phyloP scores from a whole-genome alignment of 345 rosid genomes.

The Adansonia digitata region DNA sequence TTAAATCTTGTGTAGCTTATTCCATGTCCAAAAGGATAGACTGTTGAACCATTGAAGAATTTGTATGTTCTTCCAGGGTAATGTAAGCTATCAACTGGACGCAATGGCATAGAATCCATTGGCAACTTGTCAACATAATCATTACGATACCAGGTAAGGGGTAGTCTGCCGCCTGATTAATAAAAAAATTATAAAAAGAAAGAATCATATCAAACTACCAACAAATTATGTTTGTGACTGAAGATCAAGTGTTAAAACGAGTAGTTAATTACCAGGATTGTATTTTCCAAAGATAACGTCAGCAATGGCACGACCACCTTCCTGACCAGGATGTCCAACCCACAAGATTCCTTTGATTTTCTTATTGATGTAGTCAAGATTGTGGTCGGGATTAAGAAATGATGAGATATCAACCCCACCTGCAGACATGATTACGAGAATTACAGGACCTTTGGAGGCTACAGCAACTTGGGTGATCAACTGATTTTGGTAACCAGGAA shows the following conservation, averaged over 20 bases:
- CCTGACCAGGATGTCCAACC: conserved; percentile 71
- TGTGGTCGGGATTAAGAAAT: no score
- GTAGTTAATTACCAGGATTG: conserved; percentile 18
- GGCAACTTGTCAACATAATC: conserved; percentile 28
- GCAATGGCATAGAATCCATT: conserved; percentile 39
- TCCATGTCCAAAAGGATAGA: conserved; percentile 44
- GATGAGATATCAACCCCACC: conserved; percentile 38
- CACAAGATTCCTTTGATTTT: conserved; percentile 38
- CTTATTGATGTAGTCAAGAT: no score
- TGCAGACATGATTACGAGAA: conserved; percentile 57
- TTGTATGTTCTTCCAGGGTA: conserved; percentile 48
- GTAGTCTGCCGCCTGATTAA: conserved; percentile 41
- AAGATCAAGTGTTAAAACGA: background rate
- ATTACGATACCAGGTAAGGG: conserved; percentile 30
- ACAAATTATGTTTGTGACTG: background rate
- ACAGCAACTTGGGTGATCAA: conserved; percentile 30
- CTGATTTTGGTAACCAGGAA: conserved; percentile 39
- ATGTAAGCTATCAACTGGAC: conserved; percentile 24
- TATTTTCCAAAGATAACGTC: conserved; percentile 50
- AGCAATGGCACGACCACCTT: conserved; percentile 65
- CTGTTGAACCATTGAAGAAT: conserved; percentile 37
- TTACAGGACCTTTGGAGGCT: conserved; percentile 44
- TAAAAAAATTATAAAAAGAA: no score
- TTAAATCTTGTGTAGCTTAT: conserved; percentile 35
- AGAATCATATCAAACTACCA: background rate